Percentiles rank a stretch among this genome's conserved stretches.
Evolutionary conservation across 2,329 filamentous ascomycete species (phyloP).

Genomic region (Phialophora chinensis): DNA sequence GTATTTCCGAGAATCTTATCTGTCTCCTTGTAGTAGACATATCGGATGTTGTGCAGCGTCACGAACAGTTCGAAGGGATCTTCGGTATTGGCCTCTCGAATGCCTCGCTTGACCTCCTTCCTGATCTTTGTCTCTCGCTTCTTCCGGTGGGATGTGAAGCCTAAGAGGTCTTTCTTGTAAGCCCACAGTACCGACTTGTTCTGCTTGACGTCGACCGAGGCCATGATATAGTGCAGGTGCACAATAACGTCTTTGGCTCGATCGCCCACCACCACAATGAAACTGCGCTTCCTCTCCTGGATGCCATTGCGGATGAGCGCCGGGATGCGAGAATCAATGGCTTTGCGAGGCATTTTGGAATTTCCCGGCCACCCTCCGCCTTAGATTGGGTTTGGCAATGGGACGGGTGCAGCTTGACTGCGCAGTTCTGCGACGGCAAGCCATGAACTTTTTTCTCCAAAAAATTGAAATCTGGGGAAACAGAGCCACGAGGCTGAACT

Average conservation of each 20-base stretch:
- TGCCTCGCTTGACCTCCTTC: conserved; percentile 94
- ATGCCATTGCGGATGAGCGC: conserved; percentile 89
- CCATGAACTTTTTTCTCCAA: conserved; percentile 20
- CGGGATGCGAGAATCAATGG: conserved; percentile 85
- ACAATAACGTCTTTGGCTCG: conserved; percentile 96
- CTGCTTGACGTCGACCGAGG: conserved; percentile 85
- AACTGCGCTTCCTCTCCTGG: conserved; percentile 94
- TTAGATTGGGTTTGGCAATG: conserved; percentile 2
- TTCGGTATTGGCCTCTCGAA: conserved; percentile 87
- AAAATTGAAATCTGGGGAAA: conserved; percentile 26
- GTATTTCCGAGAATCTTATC: conserved; percentile 98
- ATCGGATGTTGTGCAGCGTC: conserved; percentile 94
- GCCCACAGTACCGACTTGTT: conserved; percentile 98
- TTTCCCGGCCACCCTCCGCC: conserved; percentile 33
- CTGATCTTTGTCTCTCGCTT: conserved; percentile 99
- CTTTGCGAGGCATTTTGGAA: conserved; percentile 52
- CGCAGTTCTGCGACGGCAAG: background rate
- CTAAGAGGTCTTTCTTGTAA: conserved; percentile 96
- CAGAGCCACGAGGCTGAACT: conserved; percentile 1
- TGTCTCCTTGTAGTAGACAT: conserved; percentile 99
- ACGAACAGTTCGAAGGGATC: conserved; percentile 98
- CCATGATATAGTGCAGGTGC: conserved; percentile 90
- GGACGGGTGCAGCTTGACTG: background rate
- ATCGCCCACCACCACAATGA: conserved; percentile 96
- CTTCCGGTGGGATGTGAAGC: conserved; percentile 94